Evolutionary conservation across 2,329 filamentous ascomycete genomes (phyloP).

Genomic region (Ceratocystis eucalypticola): DNA sequence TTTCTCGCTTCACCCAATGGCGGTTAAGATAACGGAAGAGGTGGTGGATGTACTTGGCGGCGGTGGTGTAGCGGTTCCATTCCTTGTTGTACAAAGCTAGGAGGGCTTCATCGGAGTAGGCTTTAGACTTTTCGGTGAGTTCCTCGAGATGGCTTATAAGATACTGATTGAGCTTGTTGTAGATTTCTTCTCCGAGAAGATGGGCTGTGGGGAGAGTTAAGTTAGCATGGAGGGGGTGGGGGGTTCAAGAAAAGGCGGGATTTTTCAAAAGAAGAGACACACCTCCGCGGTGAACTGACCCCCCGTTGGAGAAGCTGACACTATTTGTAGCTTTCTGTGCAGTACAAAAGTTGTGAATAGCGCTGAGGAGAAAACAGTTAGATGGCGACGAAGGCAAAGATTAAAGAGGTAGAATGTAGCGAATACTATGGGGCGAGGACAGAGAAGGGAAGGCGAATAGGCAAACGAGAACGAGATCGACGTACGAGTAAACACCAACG

Average conservation of each 20-base stretch:
- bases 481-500: slow-evolving; percentile 88
- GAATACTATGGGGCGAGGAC: neutral
- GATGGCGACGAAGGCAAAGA: neutral
- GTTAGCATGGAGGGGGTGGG: neutral
- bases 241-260: neutral
- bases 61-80: slow-evolving; percentile 90
- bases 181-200: slow-evolving; percentile 87
- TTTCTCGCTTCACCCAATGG: slow-evolving; percentile 98
- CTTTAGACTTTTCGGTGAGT: slow-evolving; percentile 58
- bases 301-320: slow-evolving; percentile 35
- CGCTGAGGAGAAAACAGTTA: slow-evolving; percentile 32
- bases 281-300: slow-evolving; percentile 47
- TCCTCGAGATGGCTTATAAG: slow-evolving; percentile 61
- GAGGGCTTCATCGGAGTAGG: slow-evolving; percentile 78
- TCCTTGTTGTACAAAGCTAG: slow-evolving; percentile 89
- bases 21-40: slow-evolving; percentile 91
- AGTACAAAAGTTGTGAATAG: slow-evolving; percentile 98
- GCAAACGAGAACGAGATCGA: neutral
- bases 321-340: slow-evolving; percentile 62
- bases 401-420: neutral
- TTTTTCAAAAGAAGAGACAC: slow-evolving; percentile 21
- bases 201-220: slow-evolving; percentile 47
- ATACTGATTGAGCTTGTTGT: slow-evolving; percentile 80
- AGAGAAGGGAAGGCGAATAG: neutral
- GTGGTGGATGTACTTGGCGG: slow-evolving; percentile 95